Evolutionary conservation across 164 flowering plant species (phyloP).

Genomic region (Tetrastigma voinierianum): DNA sequence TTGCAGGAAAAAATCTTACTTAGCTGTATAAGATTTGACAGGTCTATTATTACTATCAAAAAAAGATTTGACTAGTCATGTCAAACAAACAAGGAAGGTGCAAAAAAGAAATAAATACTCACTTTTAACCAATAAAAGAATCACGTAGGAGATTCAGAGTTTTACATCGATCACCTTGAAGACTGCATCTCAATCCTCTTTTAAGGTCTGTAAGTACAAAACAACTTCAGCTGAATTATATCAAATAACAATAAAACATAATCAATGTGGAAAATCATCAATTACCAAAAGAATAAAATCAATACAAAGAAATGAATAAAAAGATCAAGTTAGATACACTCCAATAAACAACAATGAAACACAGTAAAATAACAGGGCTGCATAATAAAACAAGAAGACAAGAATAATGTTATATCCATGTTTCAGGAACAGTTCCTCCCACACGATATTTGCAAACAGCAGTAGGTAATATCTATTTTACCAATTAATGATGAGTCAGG

Average conservation of each 20-base stretch:
- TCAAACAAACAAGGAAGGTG: not conserved
- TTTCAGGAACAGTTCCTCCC: no score
- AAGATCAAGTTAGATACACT: not conserved
- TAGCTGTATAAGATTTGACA: not conserved
- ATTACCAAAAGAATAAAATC: not conserved
- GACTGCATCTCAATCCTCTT: slow-evolving; percentile 11
- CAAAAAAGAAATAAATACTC: slow-evolving; percentile 4
- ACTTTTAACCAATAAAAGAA: slow-evolving; percentile 46
- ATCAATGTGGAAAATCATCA: not conserved
- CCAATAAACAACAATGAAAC: not conserved
- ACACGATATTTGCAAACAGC: not conserved
- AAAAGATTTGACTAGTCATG: not conserved
- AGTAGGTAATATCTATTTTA: slow-evolving; percentile 16
- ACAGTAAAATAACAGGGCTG: not conserved
- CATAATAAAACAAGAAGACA: not conserved
- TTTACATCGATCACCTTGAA: slow-evolving; percentile 5
- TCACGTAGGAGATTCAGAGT: slow-evolving; percentile 26
- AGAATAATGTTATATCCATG: not conserved
- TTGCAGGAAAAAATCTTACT: no score
- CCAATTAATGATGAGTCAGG: slow-evolving; percentile 32
- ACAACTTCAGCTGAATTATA: not conserved
- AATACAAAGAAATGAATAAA: not conserved
- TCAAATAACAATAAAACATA: no score
- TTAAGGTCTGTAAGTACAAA: slow-evolving; percentile 22
- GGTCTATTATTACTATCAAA: no score